Base-by-base conservation (phyloP, 176 grass and related monocot species). In the Eleusine indica region DNA sequence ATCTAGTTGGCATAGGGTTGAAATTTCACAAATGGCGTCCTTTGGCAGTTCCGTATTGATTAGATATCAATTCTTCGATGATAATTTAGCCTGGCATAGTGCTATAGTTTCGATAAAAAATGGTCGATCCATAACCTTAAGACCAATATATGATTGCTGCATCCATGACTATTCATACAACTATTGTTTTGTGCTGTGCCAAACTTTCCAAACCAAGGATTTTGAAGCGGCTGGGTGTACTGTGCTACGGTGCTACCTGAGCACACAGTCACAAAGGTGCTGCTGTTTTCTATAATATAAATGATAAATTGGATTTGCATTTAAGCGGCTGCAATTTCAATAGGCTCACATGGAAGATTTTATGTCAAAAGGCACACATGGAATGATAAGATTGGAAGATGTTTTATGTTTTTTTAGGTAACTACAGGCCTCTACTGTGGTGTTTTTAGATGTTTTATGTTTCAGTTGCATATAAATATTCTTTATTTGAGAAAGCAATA, bases 301-400 rank as follows among this genome's bases (percentile, higher is more conserved):
- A 44, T 74, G 49, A 25, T 25, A 41, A 57, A 70, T 76, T 82
- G 30, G 39, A 52, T 87, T 52, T 82, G 16, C 58, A 78, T 29
- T 19, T 47, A 7, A 32, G 3, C 25, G 22, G 74, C 18, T n/a
- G 19, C 56, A 60, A 19, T 67, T 74, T 60, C 19, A 17, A 7
- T 7, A 49, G 35, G 49, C 1, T 1, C 37, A 37, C 30, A n/a
- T 78, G 35, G 9, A 65, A 65, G 14, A 3, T 56, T 19, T 54
- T 7, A 56, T 19, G 53, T 76, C 37, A 17, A 14, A 2, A 21
- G 49, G 49, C 2, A 3, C 30, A 37, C 18, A n/a, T 79, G n/a
- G 9, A 52, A 68, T 37, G 19, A 60, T 60, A 22, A 60, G 9
- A 52, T 80, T 51, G 43, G 29, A 67, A 25, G 25, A 25, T 25